Conservation (phyloP, 2,329 filamentous ascomycete genomes). For the Colletotrichum trifolii region DNA sequence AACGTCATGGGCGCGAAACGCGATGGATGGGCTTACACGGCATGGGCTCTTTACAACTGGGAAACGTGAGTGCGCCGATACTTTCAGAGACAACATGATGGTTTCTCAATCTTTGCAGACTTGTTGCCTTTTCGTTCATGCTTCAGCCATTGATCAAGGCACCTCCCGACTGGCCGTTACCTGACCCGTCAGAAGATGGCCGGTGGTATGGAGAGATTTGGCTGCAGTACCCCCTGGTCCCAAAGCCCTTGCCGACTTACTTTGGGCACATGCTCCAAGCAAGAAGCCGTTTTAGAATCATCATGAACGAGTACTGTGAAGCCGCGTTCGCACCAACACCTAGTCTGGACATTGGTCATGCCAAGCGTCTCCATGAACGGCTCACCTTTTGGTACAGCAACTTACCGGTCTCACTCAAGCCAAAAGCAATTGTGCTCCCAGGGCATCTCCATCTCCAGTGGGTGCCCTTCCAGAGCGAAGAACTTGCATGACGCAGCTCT, state of each 20-base stretch:
- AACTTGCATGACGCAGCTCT: not conserved
- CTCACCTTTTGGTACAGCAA: conserved; percentile 44
- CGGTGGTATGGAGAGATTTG: conserved; percentile 50
- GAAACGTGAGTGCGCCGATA: conserved; percentile 37
- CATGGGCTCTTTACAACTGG: conserved; percentile 51
- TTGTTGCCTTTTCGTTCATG: conserved; percentile 42
- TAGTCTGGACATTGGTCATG: conserved; percentile 22
- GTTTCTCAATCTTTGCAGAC: conserved; percentile 28
- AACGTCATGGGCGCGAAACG: conserved; percentile 35
- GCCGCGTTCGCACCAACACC: conserved; percentile 35
- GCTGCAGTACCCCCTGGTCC: conserved; percentile 47
- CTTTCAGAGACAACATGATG: not conserved
- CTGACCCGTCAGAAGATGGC: conserved; percentile 39
- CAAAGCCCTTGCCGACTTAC: conserved; percentile 37
- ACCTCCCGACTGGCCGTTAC: conserved; percentile 46
- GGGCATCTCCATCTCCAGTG: conserved; percentile 51
- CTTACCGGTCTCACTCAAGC: conserved; percentile 42
- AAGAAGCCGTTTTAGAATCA: conserved; percentile 43
- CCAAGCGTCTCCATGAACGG: conserved; percentile 37
- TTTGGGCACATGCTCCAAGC: conserved; percentile 46
- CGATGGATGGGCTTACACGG: conserved; percentile 41
- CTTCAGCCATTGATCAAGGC: conserved; percentile 42
- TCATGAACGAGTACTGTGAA: conserved; percentile 43
- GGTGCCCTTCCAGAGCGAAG: conserved; percentile 36
- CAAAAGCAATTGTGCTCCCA: conserved; percentile 46